phyloP scores from a whole-genome alignment of 73 alveolate species.

The Paramecium primaurelia region DNA sequence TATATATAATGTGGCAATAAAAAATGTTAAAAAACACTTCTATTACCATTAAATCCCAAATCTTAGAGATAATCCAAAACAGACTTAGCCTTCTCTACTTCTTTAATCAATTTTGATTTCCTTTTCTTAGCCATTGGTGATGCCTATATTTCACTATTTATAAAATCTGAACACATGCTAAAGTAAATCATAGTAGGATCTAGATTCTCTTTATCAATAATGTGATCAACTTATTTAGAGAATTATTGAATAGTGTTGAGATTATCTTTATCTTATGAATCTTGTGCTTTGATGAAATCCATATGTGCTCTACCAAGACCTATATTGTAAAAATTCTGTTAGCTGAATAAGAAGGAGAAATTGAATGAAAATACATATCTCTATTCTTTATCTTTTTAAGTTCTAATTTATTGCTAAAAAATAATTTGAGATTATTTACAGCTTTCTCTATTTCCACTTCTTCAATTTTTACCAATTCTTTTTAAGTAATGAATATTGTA shows the following conservation, averaged over 20 bases:
- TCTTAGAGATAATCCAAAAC: neutral
- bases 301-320: slow-evolving; percentile 42
- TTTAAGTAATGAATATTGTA: neutral
- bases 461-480: neutral
- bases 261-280: neutral
- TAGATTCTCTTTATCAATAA: slow-evolving; percentile 7
- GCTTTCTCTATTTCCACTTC: slow-evolving; percentile 41
- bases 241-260: neutral
- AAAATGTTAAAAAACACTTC: neutral
- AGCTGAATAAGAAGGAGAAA: neutral
- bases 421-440: neutral
- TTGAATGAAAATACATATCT: neutral
- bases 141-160: neutral
- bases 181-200: slow-evolving; percentile 37
- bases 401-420: neutral
- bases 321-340: neutral
- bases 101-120: neutral
- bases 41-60: slow-evolving; percentile 24
- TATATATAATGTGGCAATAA: slow-evolving; percentile 25
- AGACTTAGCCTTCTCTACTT: neutral
- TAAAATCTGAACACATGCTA: neutral
- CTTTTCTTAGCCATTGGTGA: neutral
- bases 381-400: neutral
- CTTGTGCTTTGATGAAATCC: neutral
- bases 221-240: slow-evolving; percentile 8